phyloP scores from a whole-genome alignment of 495 filamentous ascomycete species.

The Cercophora sp. region DNA sequence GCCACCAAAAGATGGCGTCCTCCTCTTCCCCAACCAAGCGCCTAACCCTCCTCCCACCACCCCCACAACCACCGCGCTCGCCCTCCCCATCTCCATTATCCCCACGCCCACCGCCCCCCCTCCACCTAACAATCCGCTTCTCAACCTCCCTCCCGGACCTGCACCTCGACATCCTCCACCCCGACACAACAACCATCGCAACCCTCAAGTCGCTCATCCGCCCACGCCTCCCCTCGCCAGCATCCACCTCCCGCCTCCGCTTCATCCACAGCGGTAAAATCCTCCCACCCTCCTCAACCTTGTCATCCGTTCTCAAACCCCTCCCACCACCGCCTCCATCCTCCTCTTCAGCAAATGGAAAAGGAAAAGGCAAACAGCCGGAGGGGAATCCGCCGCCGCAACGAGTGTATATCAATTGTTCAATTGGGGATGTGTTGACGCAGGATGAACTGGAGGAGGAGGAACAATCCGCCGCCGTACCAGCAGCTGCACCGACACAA shows the following conservation, averaged over 20 bases:
- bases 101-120: slow-evolving; percentile 29
- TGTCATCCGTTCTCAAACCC: slow-evolving; percentile 61
- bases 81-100: slow-evolving; percentile 3
- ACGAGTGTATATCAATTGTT: slow-evolving; percentile 84
- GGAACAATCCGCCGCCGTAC: slow-evolving; percentile 47
- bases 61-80: slow-evolving; percentile 4
- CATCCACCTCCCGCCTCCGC: slow-evolving; percentile 53
- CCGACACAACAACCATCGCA: slow-evolving; percentile 64
- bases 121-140: slow-evolving; percentile 83
- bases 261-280: slow-evolving; percentile 86
- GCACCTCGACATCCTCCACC: slow-evolving; percentile 64
- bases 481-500: slow-evolving; percentile 18
- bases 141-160: slow-evolving; percentile 79
- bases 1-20: too few species aligned
- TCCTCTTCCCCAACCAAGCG: slow-evolving; percentile 16
- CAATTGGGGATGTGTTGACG: slow-evolving; percentile 71
- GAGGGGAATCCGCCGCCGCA: slow-evolving; percentile 18
- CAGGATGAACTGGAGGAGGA: slow-evolving; percentile 66
- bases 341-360: slow-evolving; percentile 27
- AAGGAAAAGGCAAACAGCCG: slow-evolving; percentile 27
- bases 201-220: slow-evolving; percentile 81
- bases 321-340: slow-evolving; percentile 52
- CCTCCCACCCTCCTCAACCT: slow-evolving; percentile 63
- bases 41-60: slow-evolving; percentile 5
- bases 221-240: slow-evolving; percentile 58